phyloP scores from a whole-genome alignment of 768 basidiomycete genomes.

The Termitomyces sp. region DNA sequence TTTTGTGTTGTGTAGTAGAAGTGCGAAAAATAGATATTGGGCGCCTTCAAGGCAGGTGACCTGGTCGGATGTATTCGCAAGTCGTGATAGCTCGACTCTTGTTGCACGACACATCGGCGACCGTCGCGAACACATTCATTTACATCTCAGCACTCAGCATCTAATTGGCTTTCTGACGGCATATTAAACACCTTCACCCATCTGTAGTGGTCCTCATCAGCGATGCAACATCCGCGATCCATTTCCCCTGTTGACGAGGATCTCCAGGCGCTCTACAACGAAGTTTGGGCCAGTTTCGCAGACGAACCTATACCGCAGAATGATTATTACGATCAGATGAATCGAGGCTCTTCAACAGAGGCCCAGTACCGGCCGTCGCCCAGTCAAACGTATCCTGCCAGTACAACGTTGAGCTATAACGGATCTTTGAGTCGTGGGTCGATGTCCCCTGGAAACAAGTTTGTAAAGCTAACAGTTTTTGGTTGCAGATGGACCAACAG shows the following conservation, averaged over 20 bases:
- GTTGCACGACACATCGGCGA: constrained; percentile 24
- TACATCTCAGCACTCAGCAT: neutral
- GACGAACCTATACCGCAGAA: constrained; percentile 35
- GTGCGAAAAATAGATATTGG: neutral
- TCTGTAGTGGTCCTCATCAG: constrained; percentile 33
- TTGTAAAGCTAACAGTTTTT: neutral
- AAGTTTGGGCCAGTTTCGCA: constrained; percentile 65
- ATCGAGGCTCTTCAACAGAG: constrained; percentile 29
- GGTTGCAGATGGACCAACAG: constrained; percentile 9
- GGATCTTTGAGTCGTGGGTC: constrained; percentile 18
- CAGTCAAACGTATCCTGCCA: constrained; percentile 7
- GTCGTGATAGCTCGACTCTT: constrained; percentile 7
- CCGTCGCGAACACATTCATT: constrained; percentile 4
- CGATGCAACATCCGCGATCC: constrained; percentile 36
- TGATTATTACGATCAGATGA: constrained; percentile 32
- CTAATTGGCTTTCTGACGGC: neutral
- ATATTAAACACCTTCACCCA: neutral
- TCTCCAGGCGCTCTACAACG: constrained; percentile 68
- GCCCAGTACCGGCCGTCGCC: constrained; percentile 15
- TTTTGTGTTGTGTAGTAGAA: neutral
- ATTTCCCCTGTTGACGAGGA: constrained; percentile 59
- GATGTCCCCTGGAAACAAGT: neutral
- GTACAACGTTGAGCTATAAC: constrained; percentile 5
- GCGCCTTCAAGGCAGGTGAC: constrained; percentile 11
- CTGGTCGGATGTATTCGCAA: constrained; percentile 11